phyloP scores from a whole-genome alignment of 2,329 filamentous ascomycete genomes.

The Ceratocystis cubensis region DNA sequence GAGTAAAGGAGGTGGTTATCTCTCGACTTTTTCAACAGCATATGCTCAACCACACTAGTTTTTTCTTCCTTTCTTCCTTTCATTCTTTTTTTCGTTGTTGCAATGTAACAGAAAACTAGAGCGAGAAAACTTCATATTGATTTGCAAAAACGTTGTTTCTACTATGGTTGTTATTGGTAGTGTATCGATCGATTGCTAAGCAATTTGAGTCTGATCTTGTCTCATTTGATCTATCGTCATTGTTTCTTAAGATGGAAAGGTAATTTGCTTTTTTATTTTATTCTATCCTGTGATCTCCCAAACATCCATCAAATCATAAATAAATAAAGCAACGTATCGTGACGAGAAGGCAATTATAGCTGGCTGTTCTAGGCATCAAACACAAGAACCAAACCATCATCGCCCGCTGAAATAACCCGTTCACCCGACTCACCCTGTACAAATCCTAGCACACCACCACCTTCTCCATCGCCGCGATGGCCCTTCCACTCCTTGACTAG shows the following conservation, averaged over 20 bases:
- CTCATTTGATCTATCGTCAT: neutral
- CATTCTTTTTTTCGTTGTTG: neutral
- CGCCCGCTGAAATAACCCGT: constrained; percentile 75
- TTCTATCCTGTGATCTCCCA: constrained; percentile 9
- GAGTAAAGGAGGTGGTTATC: neutral
- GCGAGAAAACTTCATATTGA: neutral
- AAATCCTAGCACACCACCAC: constrained; percentile 81
- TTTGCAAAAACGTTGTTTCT: no score
- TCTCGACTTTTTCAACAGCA: neutral
- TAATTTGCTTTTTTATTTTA: neutral
- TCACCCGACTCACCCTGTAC: constrained; percentile 67
- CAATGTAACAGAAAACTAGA: neutral
- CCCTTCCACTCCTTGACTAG: constrained; percentile 81
- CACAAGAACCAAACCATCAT: constrained; percentile 61
- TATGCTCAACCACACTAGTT: neutral
- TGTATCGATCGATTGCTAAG: neutral
- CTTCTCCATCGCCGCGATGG: constrained; percentile 70
- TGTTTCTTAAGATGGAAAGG: neutral
- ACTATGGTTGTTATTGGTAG: no score
- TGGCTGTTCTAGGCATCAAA: constrained; percentile 42
- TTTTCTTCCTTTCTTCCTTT: neutral
- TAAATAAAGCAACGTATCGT: neutral
- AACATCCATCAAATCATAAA: neutral
- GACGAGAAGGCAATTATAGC: constrained; percentile 6
- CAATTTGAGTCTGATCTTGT: neutral